A percentile compares a stretch with the other conserved stretches of the same genome.
phyloP scores from a whole-genome alignment of 257 asterid genomes.

The Catharanthus roseus region DNA sequence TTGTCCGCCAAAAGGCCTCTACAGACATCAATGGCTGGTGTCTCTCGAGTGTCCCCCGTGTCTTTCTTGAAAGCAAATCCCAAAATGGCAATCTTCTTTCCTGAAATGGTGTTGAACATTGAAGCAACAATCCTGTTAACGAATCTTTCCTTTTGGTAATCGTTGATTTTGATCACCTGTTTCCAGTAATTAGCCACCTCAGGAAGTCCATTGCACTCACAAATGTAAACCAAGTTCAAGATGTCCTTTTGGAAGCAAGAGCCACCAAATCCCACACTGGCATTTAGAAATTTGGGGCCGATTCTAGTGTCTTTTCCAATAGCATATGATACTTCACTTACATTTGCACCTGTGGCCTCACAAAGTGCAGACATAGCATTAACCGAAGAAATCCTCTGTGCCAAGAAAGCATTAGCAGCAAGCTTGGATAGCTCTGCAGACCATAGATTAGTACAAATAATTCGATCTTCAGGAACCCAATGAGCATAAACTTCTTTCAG shows the following conservation, averaged over 20 bases:
- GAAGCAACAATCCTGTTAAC: conserved; percentile 42
- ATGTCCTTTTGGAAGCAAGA: conserved; percentile 57
- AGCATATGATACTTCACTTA: conserved; percentile 35
- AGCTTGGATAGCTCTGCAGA: conserved; percentile 66
- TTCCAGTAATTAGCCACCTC: conserved; percentile 54
- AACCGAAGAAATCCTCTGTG: conserved; percentile 58
- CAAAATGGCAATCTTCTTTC: conserved; percentile 39
- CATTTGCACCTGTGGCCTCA: conserved; percentile 48
- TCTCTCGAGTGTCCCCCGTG: conserved; percentile 51
- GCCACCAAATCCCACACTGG: conserved; percentile 57
- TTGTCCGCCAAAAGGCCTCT: conserved; percentile 41
- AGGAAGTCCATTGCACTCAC: conserved; percentile 47
- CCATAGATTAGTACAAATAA: conserved; percentile 53
- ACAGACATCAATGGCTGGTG: conserved; percentile 48
- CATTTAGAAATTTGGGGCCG: conserved; percentile 48
- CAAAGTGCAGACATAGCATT: conserved; percentile 43
- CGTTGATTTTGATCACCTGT: conserved; percentile 47
- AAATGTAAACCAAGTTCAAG: conserved; percentile 41
- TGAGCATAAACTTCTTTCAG: conserved; percentile 47
- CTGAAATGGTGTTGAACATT: conserved; percentile 51
- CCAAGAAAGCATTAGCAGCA: conserved; percentile 67
- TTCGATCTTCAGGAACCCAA: conserved; percentile 56
- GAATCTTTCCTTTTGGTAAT: conserved; percentile 44
- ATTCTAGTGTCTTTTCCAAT: conserved; percentile 44
- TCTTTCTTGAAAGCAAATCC: conserved; percentile 58